These are phyloP conservation scores for Pythium rishiriense DNA, from an alignment of 352 stramenopile species.

Conservation along the genomic window DNA sequence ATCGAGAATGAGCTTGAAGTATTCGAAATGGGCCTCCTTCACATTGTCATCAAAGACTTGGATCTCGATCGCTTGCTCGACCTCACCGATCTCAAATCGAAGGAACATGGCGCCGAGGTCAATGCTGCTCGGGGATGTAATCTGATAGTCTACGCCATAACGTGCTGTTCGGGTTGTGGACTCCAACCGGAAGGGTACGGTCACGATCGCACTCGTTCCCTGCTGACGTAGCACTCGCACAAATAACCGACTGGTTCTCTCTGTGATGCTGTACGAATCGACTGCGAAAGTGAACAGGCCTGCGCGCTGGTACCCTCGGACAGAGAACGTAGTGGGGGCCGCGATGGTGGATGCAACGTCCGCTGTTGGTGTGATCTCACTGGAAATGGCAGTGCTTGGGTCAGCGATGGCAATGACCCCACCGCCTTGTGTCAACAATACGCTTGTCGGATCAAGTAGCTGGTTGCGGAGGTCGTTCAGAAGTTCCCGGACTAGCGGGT, in stretches of 20 bases:
- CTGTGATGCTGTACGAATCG: slow-evolving; percentile 56
- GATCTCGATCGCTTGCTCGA: slow-evolving; percentile 45
- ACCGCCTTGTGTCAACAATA: slow-evolving; percentile 29
- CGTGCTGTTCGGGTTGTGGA: slow-evolving; percentile 33
- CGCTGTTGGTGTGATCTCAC: slow-evolving; percentile 22
- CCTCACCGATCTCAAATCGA: slow-evolving; percentile 54
- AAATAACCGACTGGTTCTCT: slow-evolving; percentile 41
- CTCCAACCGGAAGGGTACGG: slow-evolving; percentile 43
- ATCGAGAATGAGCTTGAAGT: slow-evolving; percentile 41
- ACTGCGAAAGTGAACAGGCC: slow-evolving; percentile 64
- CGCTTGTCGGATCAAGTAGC: slow-evolving; percentile 40
- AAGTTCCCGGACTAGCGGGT: slow-evolving; percentile 48
- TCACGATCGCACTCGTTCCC: slow-evolving; percentile 42
- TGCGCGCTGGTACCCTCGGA: slow-evolving; percentile 56
- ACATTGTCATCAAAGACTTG: slow-evolving; percentile 44
- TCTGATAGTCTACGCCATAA: slow-evolving; percentile 41
- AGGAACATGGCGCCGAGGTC: slow-evolving; percentile 40
- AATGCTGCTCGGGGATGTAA: slow-evolving; percentile 29
- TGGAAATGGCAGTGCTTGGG: slow-evolving; percentile 32
- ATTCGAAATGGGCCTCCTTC: slow-evolving; percentile 56
- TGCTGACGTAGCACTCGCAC: slow-evolving; percentile 58
- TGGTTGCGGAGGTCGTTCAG: slow-evolving; percentile 46
- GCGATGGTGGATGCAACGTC: slow-evolving; percentile 6
- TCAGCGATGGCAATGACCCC: slow-evolving; percentile 36
- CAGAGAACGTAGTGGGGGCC: slow-evolving; percentile 36